Base-by-base conservation (phyloP, 2,329 filamentous ascomycete species). In the Epichloe aotearoae region DNA sequence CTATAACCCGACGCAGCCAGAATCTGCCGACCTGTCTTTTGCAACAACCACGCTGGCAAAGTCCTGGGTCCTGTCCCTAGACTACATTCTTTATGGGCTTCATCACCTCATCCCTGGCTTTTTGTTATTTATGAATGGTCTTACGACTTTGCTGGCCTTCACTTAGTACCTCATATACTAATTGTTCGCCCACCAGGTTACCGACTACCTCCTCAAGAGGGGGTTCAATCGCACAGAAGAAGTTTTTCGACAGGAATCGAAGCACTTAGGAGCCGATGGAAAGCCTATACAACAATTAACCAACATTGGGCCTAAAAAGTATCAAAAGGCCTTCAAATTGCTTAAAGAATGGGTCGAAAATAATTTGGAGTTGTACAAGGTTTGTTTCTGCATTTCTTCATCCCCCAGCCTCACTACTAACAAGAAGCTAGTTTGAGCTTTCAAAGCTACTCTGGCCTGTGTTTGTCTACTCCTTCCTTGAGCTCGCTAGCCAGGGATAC, bases 151-250 rank as follows among this genome's bases (percentile, higher is more conserved):
- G 19, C 7, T 26, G 20, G 20, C 3, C 20, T 26, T 39, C 14
- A 12, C 23, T 3, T 30, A 7, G 20, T 5, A 15, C 30, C 11
- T 33, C 4, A 15, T 20, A 36, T 48, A 36, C 57, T 62, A 55
- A 61, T 23, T 26, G 11, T 6, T 15, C 14, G 2, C 11, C 19
- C 2, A 33, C 3, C 54, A 82, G 78, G 78, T 98, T 3, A 90
- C 95, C 8, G 93, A 98, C 60, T 98, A 98, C 66, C 75, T 98
- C 1, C 80, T 89, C 2, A 98, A 98, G 66, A 90, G 96, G 58
- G 93, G 93, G 0, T 98, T 96, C 67, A 89, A 83, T 50, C 79
- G 86, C 23, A 97, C 93, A 1, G 93, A 98, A 67, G 87, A 91
- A 19, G 87, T 93, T 64, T 86, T 98, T 49, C 82, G 93, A 42